Evolutionary conservation across 2,329 filamentous ascomycete genomes (phyloP), one percentile per base, ranked within the genome.

Genomic region (Gyromitra esculenta): DNA sequence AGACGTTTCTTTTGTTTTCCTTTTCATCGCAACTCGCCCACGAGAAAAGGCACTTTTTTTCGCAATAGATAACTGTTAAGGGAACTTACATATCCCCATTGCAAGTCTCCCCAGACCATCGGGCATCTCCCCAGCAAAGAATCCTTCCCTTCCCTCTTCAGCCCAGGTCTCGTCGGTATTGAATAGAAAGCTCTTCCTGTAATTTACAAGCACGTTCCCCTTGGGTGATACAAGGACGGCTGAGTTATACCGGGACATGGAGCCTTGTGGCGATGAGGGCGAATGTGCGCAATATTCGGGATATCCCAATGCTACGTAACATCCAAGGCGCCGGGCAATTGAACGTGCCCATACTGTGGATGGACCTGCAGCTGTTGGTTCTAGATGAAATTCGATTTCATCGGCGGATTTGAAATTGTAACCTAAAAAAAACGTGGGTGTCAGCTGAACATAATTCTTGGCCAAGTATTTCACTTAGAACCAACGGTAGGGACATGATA

Each of bases 351-450:
- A 96, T 21, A 91, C 83, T 0, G 91, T 90, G 5, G 87, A 90
- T 68, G 91, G 88, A 0, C 92, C 92, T 0, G 88, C 85, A 4
- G 88, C 87, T 0, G 88, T 88, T 0, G 86, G 87, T 81, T 96
- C 92, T 2, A 95, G 87, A 79, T 86, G 91, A 0, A 91, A 91
- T 0, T 84, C 83, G 56, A 95, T 93, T 0, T 92, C 87, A 41
- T 87, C 84, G 1, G 92, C 82, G 0, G 90, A 91, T 54, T 88
- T 87, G 84, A 94, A 95, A 82, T 94, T 94, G 85, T 94, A 96
- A 39, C 92, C 91, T 89, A 81, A 37, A 57, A 59, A 45, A 65
- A 64, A 69, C 48, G 56, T 48, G n/a, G 72, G n/a, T 67, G 76
- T 79, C 75, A 82, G 79, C 72, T 67, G 76, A 73, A 77, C 50